Evolutionary conservation across 352 stramenopile species (phyloP).

Genomic region (Phytophthora ramorum): DNA sequence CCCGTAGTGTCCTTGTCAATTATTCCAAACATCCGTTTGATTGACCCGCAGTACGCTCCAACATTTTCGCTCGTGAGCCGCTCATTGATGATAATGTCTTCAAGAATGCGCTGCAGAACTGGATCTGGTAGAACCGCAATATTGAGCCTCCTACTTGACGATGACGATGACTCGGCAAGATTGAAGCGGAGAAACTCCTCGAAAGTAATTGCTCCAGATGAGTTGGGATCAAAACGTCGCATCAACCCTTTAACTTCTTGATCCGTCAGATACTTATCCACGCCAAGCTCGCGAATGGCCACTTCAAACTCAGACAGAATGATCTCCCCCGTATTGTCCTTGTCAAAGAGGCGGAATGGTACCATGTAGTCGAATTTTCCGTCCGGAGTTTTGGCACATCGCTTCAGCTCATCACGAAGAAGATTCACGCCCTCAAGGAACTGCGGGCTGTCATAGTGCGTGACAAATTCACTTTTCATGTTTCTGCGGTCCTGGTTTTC

Average conservation of each 20-base stretch:
- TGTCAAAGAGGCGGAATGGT: constrained; percentile 79
- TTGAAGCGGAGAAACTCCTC: constrained; percentile 85
- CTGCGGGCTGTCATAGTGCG: constrained; percentile 78
- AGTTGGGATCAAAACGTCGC: constrained; percentile 77
- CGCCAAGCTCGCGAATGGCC: constrained; percentile 69
- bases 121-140: constrained; percentile 30
- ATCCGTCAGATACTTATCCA: constrained; percentile 74
- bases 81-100: constrained; percentile 60
- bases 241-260: constrained; percentile 86
- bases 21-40: constrained; percentile 85
- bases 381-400: constrained; percentile 81
- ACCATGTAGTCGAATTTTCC: constrained; percentile 78
- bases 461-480: constrained; percentile 88
- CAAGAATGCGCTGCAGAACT: constrained; percentile 50
- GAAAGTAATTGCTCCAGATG: constrained; percentile 70
- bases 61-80: constrained; percentile 50
- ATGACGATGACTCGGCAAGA: constrained; percentile 65
- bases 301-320: constrained; percentile 77
- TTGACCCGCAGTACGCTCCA: constrained; percentile 60
- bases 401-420: constrained; percentile 74
- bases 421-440: constrained; percentile 81
- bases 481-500: constrained; percentile 78
- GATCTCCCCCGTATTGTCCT: constrained; percentile 72
- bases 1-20: constrained; percentile 78
- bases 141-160: constrained; percentile 44